Conservation (phyloP, 495 filamentous ascomycete species). For the Baudoinia panamericana region DNA sequence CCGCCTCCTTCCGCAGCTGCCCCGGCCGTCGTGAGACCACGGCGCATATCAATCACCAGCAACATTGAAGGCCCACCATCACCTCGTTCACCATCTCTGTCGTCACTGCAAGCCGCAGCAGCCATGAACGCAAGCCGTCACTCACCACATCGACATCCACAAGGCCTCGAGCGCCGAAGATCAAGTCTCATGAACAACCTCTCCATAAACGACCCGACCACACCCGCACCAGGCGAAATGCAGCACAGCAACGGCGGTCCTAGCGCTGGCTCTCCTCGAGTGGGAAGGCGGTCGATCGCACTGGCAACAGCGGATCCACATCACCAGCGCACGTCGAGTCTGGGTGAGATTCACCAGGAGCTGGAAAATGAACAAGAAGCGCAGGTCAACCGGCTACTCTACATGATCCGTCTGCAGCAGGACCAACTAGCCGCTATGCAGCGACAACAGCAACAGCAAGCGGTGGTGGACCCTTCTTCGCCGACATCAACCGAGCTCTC, state of each 20-base stretch:
- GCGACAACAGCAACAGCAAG: constrained; percentile 3
- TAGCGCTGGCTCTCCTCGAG: constrained; percentile 36
- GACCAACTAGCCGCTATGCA: constrained; percentile 52
- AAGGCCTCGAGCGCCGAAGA: constrained; percentile 35
- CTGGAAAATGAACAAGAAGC: constrained; percentile 91
- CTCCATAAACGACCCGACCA: constrained; percentile 52
- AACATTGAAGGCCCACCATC: constrained; percentile 11
- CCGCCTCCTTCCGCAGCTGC: constrained; percentile 37
- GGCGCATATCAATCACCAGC: constrained; percentile 21
- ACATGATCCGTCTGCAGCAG: constrained; percentile 81
- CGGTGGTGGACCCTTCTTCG: too few relatives aligned
- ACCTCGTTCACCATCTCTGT: constrained; percentile 46
- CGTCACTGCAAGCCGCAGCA: constrained; percentile 49
- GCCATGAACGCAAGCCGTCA: constrained; percentile 59
- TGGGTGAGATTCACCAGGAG: constrained; percentile 93
- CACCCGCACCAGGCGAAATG: constrained; percentile 51
- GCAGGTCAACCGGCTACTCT: constrained; percentile 85
- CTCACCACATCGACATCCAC: constrained; percentile 31
- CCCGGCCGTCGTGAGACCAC: constrained; percentile 23
- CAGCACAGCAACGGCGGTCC: constrained; percentile 20
- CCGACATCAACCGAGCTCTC: constrained; percentile 34
- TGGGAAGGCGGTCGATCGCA: constrained; percentile 2
- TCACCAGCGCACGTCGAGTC: constrained; percentile 54
- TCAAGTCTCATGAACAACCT: constrained; percentile 63
- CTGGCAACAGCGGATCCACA: constrained; percentile 22